These are phyloP conservation scores for Lenwebbia sp. DNA, from an alignment of 345 rosid genomes.

Conservation along the genomic window DNA sequence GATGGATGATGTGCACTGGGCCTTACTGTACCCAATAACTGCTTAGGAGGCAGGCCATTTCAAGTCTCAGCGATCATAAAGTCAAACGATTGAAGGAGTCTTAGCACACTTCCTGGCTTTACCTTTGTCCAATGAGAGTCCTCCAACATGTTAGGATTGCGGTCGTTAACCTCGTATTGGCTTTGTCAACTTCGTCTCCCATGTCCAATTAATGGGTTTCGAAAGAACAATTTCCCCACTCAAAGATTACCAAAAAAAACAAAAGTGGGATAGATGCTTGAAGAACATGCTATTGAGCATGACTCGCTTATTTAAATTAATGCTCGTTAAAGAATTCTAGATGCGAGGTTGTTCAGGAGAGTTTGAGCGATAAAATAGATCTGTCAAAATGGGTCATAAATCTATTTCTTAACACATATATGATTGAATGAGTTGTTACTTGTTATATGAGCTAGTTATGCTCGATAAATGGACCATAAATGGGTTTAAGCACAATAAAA, in stretches of 20 bases:
- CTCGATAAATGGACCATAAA: too few relatives aligned
- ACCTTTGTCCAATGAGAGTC: neutral
- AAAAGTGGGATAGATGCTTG: neutral
- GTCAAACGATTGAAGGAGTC: neutral
- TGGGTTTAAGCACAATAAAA: too few relatives aligned
- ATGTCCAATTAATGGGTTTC: neutral
- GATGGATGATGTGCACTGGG: rapidly evolving
- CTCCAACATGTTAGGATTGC: neutral
- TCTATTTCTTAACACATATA: too few relatives aligned
- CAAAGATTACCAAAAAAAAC: neutral
- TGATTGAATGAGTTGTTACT: too few relatives aligned
- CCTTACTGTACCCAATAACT: neutral
- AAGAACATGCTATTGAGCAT: neutral
- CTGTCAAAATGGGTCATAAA: too few relatives aligned
- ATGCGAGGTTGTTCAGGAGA: neutral
- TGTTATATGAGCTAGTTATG: too few relatives aligned
- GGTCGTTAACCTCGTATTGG: neutral
- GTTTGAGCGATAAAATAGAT: too few relatives aligned
- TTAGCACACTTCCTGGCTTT: neutral
- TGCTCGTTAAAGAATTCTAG: neutral
- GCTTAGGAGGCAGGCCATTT: neutral
- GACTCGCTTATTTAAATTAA: neutral
- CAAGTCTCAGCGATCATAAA: neutral
- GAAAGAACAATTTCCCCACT: neutral
- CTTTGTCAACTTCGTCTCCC: neutral